These are phyloP conservation scores for Phytophthora aleatoria DNA, from an alignment of 352 stramenopile species.

Conservation along the genomic window DNA sequence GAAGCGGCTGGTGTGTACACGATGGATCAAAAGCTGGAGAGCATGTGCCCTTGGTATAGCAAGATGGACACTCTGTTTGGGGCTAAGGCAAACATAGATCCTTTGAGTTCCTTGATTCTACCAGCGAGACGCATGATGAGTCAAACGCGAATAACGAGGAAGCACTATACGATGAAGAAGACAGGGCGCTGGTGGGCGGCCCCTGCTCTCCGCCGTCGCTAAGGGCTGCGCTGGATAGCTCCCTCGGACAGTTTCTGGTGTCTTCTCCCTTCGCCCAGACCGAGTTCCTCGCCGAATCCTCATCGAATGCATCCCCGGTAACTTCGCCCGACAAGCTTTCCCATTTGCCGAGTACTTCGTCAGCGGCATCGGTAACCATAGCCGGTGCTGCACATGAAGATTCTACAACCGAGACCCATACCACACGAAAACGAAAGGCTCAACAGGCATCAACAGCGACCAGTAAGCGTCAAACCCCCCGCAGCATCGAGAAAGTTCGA, in stretches of 20 bases:
- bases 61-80: background rate
- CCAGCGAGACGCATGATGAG: background rate
- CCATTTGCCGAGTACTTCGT: too few relatives aligned
- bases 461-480: too few relatives aligned
- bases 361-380: too few relatives aligned
- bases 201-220: too few relatives aligned
- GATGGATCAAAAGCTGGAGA: background rate
- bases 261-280: background rate
- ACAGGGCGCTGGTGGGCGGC: too few relatives aligned
- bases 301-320: background rate
- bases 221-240: too few relatives aligned
- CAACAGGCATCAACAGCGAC: too few relatives aligned
- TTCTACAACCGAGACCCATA: too few relatives aligned
- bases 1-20: background rate
- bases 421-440: too few relatives aligned
- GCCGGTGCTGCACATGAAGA: too few relatives aligned
- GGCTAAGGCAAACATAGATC: background rate
- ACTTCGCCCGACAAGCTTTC: background rate
- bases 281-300: too few relatives aligned
- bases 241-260: background rate
- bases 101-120: background rate
- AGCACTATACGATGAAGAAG: background rate
- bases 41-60: background rate
- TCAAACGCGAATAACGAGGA: background rate
- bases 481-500: too few relatives aligned